Evolutionary conservation across 768 basidiomycete species (phyloP).

Genomic region (Leccinellum rugosiceps): DNA sequence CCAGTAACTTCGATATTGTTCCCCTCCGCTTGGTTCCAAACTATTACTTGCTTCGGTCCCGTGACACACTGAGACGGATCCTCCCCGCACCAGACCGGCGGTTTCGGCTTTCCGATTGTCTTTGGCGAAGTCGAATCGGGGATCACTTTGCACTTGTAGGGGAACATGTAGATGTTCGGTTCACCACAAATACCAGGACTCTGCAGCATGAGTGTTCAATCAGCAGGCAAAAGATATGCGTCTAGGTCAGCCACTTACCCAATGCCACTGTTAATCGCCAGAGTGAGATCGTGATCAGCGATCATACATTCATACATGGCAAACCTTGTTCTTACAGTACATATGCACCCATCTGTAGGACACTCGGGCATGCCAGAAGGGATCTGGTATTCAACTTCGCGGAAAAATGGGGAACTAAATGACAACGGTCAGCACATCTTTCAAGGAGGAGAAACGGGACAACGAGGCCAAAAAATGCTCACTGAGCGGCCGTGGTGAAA

Average conservation of each 20-base stretch:
- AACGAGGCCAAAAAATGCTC: background rate
- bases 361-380: conserved; percentile 7
- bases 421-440: background rate
- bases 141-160: background rate
- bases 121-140: background rate
- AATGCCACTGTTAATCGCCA: background rate
- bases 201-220: background rate
- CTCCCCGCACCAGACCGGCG: conserved; percentile 6
- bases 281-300: background rate
- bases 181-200: conserved; percentile 5
- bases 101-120: conserved; percentile 1
- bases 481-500: background rate
- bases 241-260: conserved; percentile 7
- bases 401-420: conserved; percentile 14
- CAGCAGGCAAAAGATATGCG: background rate
- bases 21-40: background rate
- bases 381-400: background rate
- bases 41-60: conserved; percentile 10
- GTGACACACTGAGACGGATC: background rate
- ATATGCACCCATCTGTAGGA: background rate
- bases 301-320: background rate
- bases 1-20: conserved; percentile 11
- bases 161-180: conserved; percentile 5
- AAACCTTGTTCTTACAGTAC: conserved; percentile 1
- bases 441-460: background rate